A percentile compares a stretch with the other conserved stretches of the same genome.
Conservation (phyloP, 345 rosid genomes). For the Melastoma malabathricum region DNA sequence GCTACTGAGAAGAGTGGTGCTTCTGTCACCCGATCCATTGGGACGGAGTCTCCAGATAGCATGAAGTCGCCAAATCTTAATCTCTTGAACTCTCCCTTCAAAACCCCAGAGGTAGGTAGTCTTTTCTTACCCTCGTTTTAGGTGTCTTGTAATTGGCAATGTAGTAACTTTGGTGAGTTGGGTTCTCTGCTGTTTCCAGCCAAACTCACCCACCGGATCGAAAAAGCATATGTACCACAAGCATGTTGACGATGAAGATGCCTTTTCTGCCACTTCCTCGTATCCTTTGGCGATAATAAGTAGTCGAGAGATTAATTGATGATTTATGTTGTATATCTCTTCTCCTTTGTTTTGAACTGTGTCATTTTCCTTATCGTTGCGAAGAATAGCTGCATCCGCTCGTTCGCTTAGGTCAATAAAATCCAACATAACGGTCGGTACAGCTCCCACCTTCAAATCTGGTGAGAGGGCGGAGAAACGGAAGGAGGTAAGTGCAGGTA, state of each 20-base stretch:
- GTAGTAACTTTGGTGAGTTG: neutral
- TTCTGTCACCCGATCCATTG: slow-evolving; percentile 9
- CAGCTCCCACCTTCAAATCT: slow-evolving; percentile 81
- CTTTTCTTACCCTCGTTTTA: neutral
- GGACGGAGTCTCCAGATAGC: slow-evolving; percentile 14
- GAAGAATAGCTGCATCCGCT: slow-evolving; percentile 54
- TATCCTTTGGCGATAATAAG: slow-evolving; percentile 37
- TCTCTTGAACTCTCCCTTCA: slow-evolving; percentile 28
- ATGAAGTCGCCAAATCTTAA: slow-evolving; percentile 18
- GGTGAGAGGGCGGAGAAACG: slow-evolving; percentile 83
- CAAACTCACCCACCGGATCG: slow-evolving; percentile 30
- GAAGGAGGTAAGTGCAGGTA: slow-evolving; percentile 42
- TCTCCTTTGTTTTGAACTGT: neutral
- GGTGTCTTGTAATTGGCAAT: neutral
- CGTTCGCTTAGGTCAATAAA: slow-evolving; percentile 29
- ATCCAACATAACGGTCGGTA: slow-evolving; percentile 59
- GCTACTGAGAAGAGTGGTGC: slow-evolving; percentile 40
- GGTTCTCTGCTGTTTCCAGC: slow-evolving; percentile 20
- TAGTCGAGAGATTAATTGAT: neutral
- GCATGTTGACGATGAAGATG: slow-evolving; percentile 70
- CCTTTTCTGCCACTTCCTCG: slow-evolving; percentile 73
- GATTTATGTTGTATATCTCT: neutral
- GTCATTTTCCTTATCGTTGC: slow-evolving; percentile 46
- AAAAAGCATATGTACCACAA: slow-evolving; percentile 47
- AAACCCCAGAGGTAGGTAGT: slow-evolving; percentile 40